phyloP scores from a whole-genome alignment of 768 basidiomycete species.

The Omphalotus guepiniiformis region DNA sequence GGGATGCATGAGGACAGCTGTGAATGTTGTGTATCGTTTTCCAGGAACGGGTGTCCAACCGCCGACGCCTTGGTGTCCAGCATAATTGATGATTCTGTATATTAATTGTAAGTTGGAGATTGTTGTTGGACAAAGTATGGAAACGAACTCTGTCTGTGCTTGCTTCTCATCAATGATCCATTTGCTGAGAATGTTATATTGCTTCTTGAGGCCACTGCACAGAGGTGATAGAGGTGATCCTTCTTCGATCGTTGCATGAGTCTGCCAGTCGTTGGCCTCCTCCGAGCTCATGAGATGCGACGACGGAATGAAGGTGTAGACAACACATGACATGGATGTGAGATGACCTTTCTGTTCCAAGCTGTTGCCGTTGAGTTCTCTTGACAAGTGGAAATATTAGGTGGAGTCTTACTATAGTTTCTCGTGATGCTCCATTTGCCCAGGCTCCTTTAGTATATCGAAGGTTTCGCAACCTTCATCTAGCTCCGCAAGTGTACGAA shows the following conservation, averaged over 20 bases:
- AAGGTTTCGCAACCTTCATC: slow-evolving; percentile 23
- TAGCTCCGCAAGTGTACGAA: slow-evolving; percentile 13
- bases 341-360: slow-evolving; percentile 14
- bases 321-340: slow-evolving; percentile 4
- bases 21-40: slow-evolving; percentile 7
- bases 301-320: slow-evolving; percentile 1
- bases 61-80: slow-evolving; percentile 6
- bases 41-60: background rate
- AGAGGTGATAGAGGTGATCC: slow-evolving; percentile 30
- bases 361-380: no score
- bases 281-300: slow-evolving; percentile 5
- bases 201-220: slow-evolving; percentile 2
- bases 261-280: background rate
- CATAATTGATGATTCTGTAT: slow-evolving; percentile 8
- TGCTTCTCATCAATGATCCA: slow-evolving; percentile 12
- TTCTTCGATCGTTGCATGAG: slow-evolving; percentile 30
- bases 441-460: slow-evolving; percentile 12
- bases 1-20: slow-evolving; percentile 23
- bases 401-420: no score
- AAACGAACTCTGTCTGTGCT: slow-evolving; percentile 17
- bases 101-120: background rate
- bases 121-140: slow-evolving; percentile 10
- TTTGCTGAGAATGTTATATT: slow-evolving; percentile 11
- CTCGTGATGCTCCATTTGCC: background rate
- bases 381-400: no score